Conservation (phyloP, 495 filamentous ascomycete species). For the Aspergillus hancockii region DNA sequence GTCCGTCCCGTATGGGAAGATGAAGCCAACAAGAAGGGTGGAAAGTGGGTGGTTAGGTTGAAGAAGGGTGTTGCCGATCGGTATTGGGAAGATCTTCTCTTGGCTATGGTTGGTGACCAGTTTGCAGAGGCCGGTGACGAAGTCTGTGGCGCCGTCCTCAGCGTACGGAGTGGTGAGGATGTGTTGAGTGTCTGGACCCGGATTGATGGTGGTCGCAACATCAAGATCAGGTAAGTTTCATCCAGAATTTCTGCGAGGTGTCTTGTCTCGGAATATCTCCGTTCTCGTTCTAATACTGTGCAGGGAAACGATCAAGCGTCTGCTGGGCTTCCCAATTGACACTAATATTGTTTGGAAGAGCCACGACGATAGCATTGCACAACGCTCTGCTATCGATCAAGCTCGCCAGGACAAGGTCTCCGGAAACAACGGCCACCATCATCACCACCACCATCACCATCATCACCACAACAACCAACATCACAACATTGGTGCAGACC, state of each 20-base stretch:
- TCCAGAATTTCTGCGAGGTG: background rate
- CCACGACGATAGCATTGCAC: constrained; percentile 80
- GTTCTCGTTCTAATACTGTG: constrained; percentile 9
- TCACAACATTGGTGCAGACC: constrained; percentile 42
- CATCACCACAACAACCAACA: constrained; percentile 27
- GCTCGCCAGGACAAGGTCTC: constrained; percentile 74
- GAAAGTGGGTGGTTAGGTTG: constrained; percentile 94
- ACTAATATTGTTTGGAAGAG: constrained; percentile 94
- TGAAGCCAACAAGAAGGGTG: constrained; percentile 91
- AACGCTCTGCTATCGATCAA: constrained; percentile 78
- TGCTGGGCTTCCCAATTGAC: constrained; percentile 79
- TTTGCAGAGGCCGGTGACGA: constrained; percentile 93
- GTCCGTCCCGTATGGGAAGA: constrained; percentile 99
- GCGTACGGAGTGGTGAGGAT: constrained; percentile 92
- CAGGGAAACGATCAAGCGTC: constrained; percentile 90
- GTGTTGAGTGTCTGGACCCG: constrained; percentile 97
- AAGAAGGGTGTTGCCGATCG: constrained; percentile 96
- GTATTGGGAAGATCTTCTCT: constrained; percentile 94
- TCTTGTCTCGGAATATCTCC: background rate
- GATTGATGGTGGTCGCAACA: constrained; percentile 85
- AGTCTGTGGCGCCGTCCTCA: constrained; percentile 90
- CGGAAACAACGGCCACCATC: constrained; percentile 42
- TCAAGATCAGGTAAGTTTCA: constrained; percentile 84
- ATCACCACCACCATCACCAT: constrained; percentile 34
- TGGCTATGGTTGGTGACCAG: constrained; percentile 92